Base-by-base conservation (phyloP, 164 flowering plant genomes). In the Kalanchoe fedtschenkoi region DNA sequence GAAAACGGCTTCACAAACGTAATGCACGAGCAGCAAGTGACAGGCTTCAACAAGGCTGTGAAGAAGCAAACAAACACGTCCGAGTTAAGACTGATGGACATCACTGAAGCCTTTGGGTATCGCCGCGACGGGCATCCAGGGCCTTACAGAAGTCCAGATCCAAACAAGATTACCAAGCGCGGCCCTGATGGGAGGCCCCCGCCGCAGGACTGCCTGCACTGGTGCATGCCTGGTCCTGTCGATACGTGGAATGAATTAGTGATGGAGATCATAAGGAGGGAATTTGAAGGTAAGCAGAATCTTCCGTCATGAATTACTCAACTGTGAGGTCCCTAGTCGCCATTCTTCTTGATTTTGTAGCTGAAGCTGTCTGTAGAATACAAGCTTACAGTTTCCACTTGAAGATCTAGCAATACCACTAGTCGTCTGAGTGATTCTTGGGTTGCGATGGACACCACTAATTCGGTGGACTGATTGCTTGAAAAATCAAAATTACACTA, bases 151-250 rank as follows among this genome's bases (percentile, higher is more conserved):
- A 92, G 68, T 67, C 83, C 79, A 3, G 95, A 92, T 61, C 98
- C 98, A 3, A 83, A 89, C 67, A 89, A 92, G 81, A 70, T 73
- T 63, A 89, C 96, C 1, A 78, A 84, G 65, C 82, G 96, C 22
- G 86, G 96, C 0, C 87, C 90, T 7, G 81, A 88, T 66, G 97
- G 97, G 38, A 70, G 62, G 79, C 97, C 97, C 1, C 97, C 97
- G 0, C 97, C 97, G 1, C 98, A 92, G 75, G 98, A 92, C 75
- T 89, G 98, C 81, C 72, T 89, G 68, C 98, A 92, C 71, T 92
- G 98, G 98, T 92, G 98, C 82, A 88, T 92, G 98, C 98, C 98
- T 5, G 98, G 98, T 14, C 96, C 98, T 4, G 89, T 92, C 10
- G 98, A 92, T 72, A 86, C 96, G 1, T 92, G 98, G 98, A 92